Percentiles rank a stretch among this genome's conserved stretches.
phyloP scores from a whole-genome alignment of 768 basidiomycete genomes.

The Exidia glandulosa region DNA sequence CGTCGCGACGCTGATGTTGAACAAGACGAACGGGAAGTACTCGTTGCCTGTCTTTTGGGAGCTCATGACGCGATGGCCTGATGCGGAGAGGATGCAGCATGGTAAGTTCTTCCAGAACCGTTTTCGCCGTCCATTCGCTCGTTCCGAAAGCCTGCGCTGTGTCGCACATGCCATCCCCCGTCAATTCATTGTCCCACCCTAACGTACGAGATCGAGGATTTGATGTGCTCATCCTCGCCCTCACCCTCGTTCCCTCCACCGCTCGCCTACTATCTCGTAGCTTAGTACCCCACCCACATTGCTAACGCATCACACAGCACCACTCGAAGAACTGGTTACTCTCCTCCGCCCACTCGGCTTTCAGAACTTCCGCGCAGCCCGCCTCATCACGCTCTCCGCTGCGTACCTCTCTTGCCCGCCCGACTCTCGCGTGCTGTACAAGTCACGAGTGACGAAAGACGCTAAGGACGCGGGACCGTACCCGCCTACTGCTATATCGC shows the following conservation, averaged over 20 bases:
- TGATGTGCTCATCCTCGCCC: no score
- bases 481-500: slow-evolving; percentile 38
- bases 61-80: slow-evolving; percentile 47
- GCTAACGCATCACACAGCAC: slow-evolving; percentile 22
- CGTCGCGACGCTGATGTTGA: slow-evolving; percentile 54
- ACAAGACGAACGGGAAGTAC: slow-evolving; percentile 52
- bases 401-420: slow-evolving; percentile 39
- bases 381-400: slow-evolving; percentile 43
- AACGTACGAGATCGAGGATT: no score
- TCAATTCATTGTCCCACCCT: no score
- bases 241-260: no score
- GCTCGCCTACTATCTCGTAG: no score
- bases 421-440: slow-evolving; percentile 16
- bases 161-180: no score
- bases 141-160: neutral
- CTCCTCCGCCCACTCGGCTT: slow-evolving; percentile 48
- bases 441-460: slow-evolving; percentile 19
- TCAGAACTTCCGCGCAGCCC: slow-evolving; percentile 41
- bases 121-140: neutral
- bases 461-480: slow-evolving; percentile 22
- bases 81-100: slow-evolving; percentile 38
- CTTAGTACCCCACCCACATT: neutral
- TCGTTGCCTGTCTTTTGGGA: slow-evolving; percentile 58
- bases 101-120: slow-evolving; percentile 21
- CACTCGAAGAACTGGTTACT: slow-evolving; percentile 30